Evolutionary conservation across 2,329 filamentous ascomycete species (phyloP).

Genomic region (Apiospora hydei): DNA sequence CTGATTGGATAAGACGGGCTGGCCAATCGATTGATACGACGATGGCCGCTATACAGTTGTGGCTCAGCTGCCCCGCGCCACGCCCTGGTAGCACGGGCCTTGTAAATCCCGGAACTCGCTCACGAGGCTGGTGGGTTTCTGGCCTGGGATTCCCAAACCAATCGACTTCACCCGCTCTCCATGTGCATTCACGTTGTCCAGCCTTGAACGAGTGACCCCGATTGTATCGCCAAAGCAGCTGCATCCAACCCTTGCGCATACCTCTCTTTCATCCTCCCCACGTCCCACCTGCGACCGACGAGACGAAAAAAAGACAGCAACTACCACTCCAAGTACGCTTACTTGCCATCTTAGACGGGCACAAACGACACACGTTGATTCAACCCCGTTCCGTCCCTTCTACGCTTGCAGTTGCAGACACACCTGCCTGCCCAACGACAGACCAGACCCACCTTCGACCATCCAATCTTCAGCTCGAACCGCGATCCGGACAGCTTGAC

Average conservation of each 20-base stretch:
- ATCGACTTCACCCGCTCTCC: constrained; percentile 10
- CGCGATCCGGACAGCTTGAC: constrained; percentile 21
- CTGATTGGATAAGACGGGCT: not conserved
- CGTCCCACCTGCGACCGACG: not conserved
- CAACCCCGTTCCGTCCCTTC: not conserved
- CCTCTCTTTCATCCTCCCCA: not conserved
- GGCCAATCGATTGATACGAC: not conserved
- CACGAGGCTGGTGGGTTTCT: constrained; percentile 15
- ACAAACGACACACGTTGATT: not conserved
- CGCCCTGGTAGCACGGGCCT: not conserved
- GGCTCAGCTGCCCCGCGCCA: not conserved
- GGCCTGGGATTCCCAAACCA: constrained; percentile 16
- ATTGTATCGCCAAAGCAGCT: constrained; percentile 16
- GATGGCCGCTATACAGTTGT: not conserved
- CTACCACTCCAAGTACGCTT: not conserved
- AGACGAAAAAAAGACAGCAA: not conserved
- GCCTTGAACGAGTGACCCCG: constrained; percentile 14
- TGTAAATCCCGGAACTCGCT: not conserved
- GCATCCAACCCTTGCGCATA: constrained; percentile 1
- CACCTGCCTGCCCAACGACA: not conserved
- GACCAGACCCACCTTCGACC: constrained; percentile 12
- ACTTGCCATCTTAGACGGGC: not conserved
- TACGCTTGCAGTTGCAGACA: constrained; percentile 8
- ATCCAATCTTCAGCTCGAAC: constrained; percentile 21
- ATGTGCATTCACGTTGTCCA: constrained; percentile 11